These are phyloP conservation scores for Salix suchowensis DNA, from an alignment of 345 rosid species.

Conservation along the genomic window DNA sequence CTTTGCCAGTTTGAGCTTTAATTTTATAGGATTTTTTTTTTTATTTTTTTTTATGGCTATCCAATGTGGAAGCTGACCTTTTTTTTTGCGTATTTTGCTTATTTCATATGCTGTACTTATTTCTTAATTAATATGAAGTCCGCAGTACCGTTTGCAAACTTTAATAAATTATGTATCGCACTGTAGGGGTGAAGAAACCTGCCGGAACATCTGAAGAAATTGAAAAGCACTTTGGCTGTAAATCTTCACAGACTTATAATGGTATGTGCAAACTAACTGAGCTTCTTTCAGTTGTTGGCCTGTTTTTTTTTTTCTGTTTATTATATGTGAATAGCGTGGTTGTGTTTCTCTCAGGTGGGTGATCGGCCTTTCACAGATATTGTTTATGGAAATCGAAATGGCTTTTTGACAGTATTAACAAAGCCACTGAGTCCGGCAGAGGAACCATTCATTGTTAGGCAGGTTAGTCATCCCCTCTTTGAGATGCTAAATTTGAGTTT, in stretches of 20 bases:
- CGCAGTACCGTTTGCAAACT: background rate
- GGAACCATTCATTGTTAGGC: conserved; percentile 93
- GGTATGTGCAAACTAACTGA: conserved; percentile 34
- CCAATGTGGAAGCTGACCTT: background rate
- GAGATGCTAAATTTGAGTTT: background rate
- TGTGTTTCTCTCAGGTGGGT: conserved; percentile 62
- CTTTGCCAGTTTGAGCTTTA: background rate
- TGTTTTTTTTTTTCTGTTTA: background rate
- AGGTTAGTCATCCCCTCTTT: conserved; percentile 47
- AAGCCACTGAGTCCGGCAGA: conserved; percentile 70
- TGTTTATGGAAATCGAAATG: conserved; percentile 82
- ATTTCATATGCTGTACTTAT: background rate
- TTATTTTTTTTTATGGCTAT: background rate
- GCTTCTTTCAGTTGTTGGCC: conserved; percentile 1
- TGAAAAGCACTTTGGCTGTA: conserved; percentile 88
- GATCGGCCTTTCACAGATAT: conserved; percentile 94
- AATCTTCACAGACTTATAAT: conserved; percentile 74
- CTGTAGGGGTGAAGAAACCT: conserved; percentile 80
- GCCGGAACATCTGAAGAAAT: conserved; percentile 92
- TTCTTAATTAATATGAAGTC: background rate
- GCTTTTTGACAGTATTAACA: conserved; percentile 70
- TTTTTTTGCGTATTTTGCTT: background rate
- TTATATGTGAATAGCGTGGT: conserved; percentile 8
- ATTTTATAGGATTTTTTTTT: background rate
- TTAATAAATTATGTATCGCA: background rate